Percentiles rank a stretch among this genome's conserved stretches.
These are phyloP conservation scores for Leucocoprinus leucothites DNA, from an alignment of 768 basidiomycete genomes.

Conservation along the genomic window DNA sequence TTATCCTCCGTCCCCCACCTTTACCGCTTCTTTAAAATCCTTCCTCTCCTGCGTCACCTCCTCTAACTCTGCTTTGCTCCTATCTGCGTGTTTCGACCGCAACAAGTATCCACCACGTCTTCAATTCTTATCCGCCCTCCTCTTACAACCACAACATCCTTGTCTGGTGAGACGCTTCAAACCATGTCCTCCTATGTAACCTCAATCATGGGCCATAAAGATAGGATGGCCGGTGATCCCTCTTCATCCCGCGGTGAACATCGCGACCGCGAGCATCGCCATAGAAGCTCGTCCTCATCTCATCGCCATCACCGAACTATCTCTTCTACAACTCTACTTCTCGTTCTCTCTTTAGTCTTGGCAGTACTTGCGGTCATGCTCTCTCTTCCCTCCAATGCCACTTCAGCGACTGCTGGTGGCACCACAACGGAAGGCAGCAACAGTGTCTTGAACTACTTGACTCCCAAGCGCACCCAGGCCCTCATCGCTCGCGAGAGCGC, in stretches of 20 bases:
- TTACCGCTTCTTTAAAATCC: constrained; percentile 17
- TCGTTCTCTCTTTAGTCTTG: constrained; percentile 81
- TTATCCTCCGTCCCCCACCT: too few species aligned
- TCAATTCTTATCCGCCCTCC: constrained; percentile 43
- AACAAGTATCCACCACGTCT: constrained; percentile 53
- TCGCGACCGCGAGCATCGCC: constrained; percentile 47
- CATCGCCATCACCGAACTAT: constrained; percentile 83
- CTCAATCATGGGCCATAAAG: constrained; percentile 33
- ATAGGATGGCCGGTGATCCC: constrained; percentile 72
- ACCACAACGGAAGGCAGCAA: not conserved
- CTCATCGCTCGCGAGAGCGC: constrained; percentile 77
- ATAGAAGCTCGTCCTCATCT: constrained; percentile 48
- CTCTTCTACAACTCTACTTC: constrained; percentile 84
- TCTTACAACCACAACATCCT: constrained; percentile 57
- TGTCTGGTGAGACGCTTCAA: constrained; percentile 51
- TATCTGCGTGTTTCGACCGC: constrained; percentile 19
- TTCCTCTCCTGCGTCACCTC: constrained; percentile 23
- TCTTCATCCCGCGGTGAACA: constrained; percentile 76
- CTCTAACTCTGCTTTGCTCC: constrained; percentile 16
- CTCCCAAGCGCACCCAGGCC: constrained; percentile 79
- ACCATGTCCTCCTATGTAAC: constrained; percentile 9
- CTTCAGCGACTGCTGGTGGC: constrained; percentile 30
- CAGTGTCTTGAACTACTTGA: constrained; percentile 70
- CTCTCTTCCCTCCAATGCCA: constrained; percentile 63
- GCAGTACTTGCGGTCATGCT: constrained; percentile 92